Evolutionary conservation across 1,284 basidiomycete species (phyloP), one percentile per base, ranked within the genome.

Genomic region (Trichosporon sp.): DNA sequence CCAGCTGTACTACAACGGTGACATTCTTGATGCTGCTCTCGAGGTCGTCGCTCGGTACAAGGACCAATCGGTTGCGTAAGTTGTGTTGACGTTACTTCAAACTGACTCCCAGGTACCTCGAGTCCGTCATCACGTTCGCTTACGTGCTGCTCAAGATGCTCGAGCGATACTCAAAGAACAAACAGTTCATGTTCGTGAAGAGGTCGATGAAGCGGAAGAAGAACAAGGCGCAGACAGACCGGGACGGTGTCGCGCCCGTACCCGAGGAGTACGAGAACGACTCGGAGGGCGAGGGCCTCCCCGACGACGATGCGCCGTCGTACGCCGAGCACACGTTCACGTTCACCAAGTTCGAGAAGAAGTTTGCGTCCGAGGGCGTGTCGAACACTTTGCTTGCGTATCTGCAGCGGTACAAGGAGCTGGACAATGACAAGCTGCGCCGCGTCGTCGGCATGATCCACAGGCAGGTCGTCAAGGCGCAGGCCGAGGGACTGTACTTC

Each of bases 401-500:
- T 80, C 87, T 97, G 21, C 86, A 88, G 35, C 88, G 92, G 7
- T 96, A 92, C 86, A 89, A 89, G 77, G 91, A 94, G 67, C 94
- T 94, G 81, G 89, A 90, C 2, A 83, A 90, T 0, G 92, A 96
- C 75, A 88, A 91, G 78, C 90, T 98, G 89, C 92, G 91, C 80
- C 88, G 94, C 46, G 90, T 93, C 40, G 93, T 96, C 21, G 89
- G 88, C 73, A 85, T 98, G 72, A 88, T 98, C 78, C 92, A 97
- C 82, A 88, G 96, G 16, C 93, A 96, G 77, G 94, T 90, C 40
- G 89, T 98, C 74, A 91, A 89, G 77, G 90, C 91, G 8, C 93
- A 96, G 79, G 93, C 93, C 0, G 94, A 97, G 80, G 93, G 91
- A 0, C 84, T 98, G 12, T 97, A 93, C 84, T 98, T 94, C 88